A percentile compares a stretch with the other conserved stretches of the same genome.
Evolutionary conservation across 345 rosid genomes (phyloP).

Genomic region (Moricandia arvensis): DNA sequence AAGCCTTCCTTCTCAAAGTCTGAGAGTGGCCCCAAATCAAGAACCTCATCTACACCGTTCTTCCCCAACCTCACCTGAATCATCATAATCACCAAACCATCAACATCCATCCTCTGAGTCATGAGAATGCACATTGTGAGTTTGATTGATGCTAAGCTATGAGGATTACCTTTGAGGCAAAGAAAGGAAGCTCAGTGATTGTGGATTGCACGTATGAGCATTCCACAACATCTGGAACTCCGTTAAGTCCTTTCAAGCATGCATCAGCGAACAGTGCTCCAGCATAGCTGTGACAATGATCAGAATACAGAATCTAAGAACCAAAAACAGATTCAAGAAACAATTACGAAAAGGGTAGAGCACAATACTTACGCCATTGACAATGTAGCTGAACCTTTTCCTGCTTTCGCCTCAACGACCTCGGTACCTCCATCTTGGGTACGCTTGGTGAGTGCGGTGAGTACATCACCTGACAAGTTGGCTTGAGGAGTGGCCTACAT

Average conservation of each 20-base stretch:
- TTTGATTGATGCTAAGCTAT: not conserved
- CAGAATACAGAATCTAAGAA: not conserved
- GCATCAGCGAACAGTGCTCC: constrained; percentile 92
- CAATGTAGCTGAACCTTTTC: constrained; percentile 89
- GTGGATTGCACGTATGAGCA: constrained; percentile 76
- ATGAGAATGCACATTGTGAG: not conserved
- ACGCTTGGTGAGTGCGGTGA: constrained; percentile 76
- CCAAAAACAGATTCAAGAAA: not conserved
- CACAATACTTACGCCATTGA: constrained; percentile 77
- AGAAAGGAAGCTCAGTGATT: constrained; percentile 76
- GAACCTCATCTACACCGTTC: constrained; percentile 62
- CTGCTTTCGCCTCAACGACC: constrained; percentile 93
- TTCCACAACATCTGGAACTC: constrained; percentile 69
- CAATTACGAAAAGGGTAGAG: not conserved
- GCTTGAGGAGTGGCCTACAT: constrained; percentile 72
- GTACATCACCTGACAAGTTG: constrained; percentile 53
- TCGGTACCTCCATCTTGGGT: constrained; percentile 93
- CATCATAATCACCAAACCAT: constrained; percentile 10
- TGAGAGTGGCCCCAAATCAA: constrained; percentile 56
- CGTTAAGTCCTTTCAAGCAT: constrained; percentile 84
- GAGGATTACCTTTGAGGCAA: constrained; percentile 75
- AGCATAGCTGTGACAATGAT: constrained; percentile 57
- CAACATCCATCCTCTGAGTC: not conserved
- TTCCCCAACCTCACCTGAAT: constrained; percentile 69
- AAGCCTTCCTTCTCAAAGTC: constrained; percentile 59